phyloP scores from a whole-genome alignment of 2,329 filamentous ascomycete genomes.

The Nigrospora oryzae region DNA sequence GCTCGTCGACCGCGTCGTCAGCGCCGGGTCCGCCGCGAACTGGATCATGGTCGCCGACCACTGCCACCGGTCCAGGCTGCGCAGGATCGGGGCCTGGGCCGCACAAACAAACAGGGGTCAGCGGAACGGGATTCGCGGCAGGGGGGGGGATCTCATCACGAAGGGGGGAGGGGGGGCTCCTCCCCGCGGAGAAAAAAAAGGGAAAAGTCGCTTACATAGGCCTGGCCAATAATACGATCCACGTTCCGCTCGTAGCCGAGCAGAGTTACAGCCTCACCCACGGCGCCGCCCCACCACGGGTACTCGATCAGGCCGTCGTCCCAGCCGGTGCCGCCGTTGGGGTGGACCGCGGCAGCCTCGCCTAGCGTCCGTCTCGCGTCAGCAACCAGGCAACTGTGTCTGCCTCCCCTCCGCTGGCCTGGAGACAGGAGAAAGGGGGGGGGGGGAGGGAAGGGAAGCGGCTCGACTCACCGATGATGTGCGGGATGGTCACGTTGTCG shows the following conservation, averaged over 20 bases:
- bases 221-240: slow-evolving; percentile 45
- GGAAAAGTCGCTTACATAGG: slow-evolving; percentile 26
- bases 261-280: slow-evolving; percentile 57
- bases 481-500: slow-evolving; percentile 31
- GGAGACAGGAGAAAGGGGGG: too few relatives aligned
- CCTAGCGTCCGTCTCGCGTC: slow-evolving; percentile 18
- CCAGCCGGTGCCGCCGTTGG: slow-evolving; percentile 42
- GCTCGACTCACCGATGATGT: slow-evolving; percentile 11
- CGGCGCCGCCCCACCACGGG: slow-evolving; percentile 50
- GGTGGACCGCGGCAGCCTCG: slow-evolving; percentile 43
- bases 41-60: slow-evolving; percentile 44
- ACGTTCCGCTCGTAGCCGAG: slow-evolving; percentile 58
- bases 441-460: too few relatives aligned
- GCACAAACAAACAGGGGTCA: too few relatives aligned
- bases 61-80: slow-evolving; percentile 40
- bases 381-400: not conserved
- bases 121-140: too few relatives aligned
- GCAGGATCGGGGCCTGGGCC: slow-evolving; percentile 31
- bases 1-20: slow-evolving; percentile 41
- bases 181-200: too few relatives aligned
- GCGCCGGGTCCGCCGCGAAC: slow-evolving; percentile 34
- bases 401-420: too few relatives aligned
- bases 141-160: too few relatives aligned
- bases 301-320: slow-evolving; percentile 33
- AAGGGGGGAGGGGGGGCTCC: too few relatives aligned